Percentiles rank a stretch among this genome's conserved stretches.
Evolutionary conservation across 202 grass and related monocot species (phyloP).

Genomic region (Dendrocalamus latiflorus): DNA sequence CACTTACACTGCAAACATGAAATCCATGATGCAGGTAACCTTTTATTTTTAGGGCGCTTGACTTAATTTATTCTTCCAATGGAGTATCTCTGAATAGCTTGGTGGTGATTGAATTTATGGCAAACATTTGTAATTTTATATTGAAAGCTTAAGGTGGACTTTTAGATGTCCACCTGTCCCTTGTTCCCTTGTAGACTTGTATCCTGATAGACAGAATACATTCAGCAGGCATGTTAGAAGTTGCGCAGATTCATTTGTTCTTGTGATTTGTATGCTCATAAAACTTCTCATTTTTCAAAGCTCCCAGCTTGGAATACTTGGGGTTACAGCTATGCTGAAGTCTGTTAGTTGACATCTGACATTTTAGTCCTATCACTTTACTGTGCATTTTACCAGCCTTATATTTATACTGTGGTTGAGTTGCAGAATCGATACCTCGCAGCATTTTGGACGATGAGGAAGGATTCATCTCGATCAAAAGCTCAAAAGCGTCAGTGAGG

Average conservation of each 20-base stretch:
- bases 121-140: neutral
- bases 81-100: constrained; percentile 11
- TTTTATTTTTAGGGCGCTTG: constrained; percentile 1
- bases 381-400: neutral
- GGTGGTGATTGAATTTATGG: neutral
- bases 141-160: neutral
- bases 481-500: constrained; percentile 8
- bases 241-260: neutral
- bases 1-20: constrained; percentile 78
- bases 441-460: constrained; percentile 93
- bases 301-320: neutral
- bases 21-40: constrained; percentile 93
- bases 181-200: neutral
- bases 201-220: neutral
- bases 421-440: constrained; percentile 78
- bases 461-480: constrained; percentile 42
- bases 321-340: neutral
- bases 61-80: constrained; percentile 11
- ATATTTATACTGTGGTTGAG: neutral
- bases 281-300: neutral
- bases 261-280: neutral
- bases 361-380: neutral
- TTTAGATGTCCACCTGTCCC: neutral
- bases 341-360: neutral
- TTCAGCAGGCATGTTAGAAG: neutral